These are phyloP conservation scores for Durotheca rogersii DNA, from an alignment of 495 filamentous ascomycete species.

Conservation along the genomic window DNA sequence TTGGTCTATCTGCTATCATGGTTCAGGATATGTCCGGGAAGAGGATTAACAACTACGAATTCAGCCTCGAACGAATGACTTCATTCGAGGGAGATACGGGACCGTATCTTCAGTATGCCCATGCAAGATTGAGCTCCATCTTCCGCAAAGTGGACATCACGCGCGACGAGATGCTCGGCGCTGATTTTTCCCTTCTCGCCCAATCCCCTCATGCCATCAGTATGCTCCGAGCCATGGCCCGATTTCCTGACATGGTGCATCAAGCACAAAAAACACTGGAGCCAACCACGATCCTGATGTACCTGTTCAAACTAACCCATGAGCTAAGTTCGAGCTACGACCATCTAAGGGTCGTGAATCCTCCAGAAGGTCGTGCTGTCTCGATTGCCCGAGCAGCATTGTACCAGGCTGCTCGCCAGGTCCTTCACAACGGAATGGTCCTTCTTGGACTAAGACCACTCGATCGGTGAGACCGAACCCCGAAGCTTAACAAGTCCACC, in stretches of 20 bases:
- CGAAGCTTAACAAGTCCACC: too few relatives aligned
- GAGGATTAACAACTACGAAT: conserved; percentile 62
- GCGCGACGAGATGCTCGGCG: conserved; percentile 46
- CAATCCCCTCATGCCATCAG: conserved; percentile 58
- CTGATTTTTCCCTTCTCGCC: conserved; percentile 58
- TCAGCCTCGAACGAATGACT: conserved; percentile 66
- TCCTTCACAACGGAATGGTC: conserved; percentile 1
- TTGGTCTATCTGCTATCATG: conserved; percentile 63
- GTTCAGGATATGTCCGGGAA: too few relatives aligned
- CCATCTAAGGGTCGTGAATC: conserved; percentile 48
- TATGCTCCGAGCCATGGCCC: conserved; percentile 59
- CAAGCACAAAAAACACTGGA: conserved; percentile 65
- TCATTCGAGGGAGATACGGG: conserved; percentile 73
- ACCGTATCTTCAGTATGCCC: conserved; percentile 68
- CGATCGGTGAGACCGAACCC: too few relatives aligned
- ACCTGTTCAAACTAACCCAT: conserved; percentile 62
- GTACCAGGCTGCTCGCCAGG: not conserved
- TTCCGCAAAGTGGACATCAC: conserved; percentile 52
- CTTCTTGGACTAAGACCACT: conserved; percentile 1
- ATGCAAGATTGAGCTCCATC: conserved; percentile 67
- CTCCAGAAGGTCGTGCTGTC: not conserved
- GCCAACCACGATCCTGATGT: conserved; percentile 61
- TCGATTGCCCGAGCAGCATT: conserved; percentile 1
- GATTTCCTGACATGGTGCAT: conserved; percentile 64
- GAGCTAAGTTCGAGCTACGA: conserved; percentile 43